These are phyloP conservation scores for Tetrahymena thermophila DNA, from an alignment of 73 alveolate species.

Conservation along the genomic window DNA sequence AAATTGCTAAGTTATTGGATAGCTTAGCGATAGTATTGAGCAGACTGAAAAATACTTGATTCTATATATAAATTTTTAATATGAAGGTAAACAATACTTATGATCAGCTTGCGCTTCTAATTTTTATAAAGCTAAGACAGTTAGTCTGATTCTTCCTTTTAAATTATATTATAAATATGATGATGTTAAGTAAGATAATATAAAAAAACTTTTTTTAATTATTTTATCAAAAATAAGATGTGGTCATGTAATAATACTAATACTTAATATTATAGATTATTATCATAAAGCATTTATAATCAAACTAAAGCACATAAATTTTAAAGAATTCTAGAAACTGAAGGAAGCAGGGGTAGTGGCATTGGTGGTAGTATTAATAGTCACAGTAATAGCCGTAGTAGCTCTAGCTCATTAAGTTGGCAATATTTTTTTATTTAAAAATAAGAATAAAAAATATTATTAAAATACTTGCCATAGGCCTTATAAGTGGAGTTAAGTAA, in stretches of 20 bases:
- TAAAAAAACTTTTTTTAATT: no score
- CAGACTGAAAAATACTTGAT: neutral
- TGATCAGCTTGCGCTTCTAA: neutral
- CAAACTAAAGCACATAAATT: neutral
- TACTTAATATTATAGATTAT: no score
- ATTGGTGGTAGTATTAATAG: neutral
- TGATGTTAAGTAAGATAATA: neutral
- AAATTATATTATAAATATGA: neutral
- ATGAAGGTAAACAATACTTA: neutral
- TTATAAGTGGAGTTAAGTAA: neutral
- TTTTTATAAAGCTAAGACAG: neutral
- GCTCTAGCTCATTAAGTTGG: neutral
- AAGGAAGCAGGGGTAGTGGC: neutral
- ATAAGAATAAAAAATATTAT: no score
- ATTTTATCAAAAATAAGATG: no score
- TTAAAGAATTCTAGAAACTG: neutral
- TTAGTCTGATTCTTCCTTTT: neutral
- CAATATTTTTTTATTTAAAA: neutral
- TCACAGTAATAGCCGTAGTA: neutral
- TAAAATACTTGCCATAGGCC: neutral
- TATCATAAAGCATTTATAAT: no score
- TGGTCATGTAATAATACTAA: neutral
- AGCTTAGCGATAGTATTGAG: neutral
- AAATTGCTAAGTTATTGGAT: neutral
- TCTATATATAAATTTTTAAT: neutral